These are phyloP conservation scores for Zelonia costaricensis DNA, from an alignment of 208 protist genomes.

Conservation along the genomic window DNA sequence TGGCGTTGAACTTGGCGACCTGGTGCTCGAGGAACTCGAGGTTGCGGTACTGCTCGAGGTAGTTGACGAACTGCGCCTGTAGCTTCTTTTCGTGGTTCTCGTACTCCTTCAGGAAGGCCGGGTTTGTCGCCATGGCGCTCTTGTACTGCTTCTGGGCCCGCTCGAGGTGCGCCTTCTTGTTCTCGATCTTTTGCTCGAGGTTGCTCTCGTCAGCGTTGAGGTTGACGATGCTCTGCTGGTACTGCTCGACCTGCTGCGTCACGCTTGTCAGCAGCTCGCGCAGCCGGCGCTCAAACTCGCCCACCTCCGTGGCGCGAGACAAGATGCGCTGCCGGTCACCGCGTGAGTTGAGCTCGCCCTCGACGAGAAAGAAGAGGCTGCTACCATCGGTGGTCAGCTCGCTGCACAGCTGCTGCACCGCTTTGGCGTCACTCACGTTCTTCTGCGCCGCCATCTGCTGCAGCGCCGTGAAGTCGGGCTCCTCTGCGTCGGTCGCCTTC, in stretches of 20 bases:
- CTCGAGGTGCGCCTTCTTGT: constrained; percentile 94
- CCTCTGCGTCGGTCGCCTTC: constrained; percentile 71
- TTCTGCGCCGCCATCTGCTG: constrained; percentile 89
- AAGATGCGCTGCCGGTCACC: constrained; percentile 80
- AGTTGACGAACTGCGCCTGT: constrained; percentile 91
- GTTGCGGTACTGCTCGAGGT: constrained; percentile 95
- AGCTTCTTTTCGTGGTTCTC: constrained; percentile 92
- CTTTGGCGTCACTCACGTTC: constrained; percentile 82
- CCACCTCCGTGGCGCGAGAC: constrained; percentile 85
- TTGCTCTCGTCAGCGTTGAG: constrained; percentile 91
- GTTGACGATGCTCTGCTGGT: constrained; percentile 84
- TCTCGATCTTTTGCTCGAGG: constrained; percentile 95
- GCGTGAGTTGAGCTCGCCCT: constrained; percentile 72
- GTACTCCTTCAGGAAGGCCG: constrained; percentile 94
- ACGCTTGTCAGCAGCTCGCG: constrained; percentile 74
- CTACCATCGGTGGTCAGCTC: constrained; percentile 90
- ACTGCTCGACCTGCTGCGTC: constrained; percentile 78
- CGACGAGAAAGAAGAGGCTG: constrained; percentile 88
- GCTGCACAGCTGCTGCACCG: constrained; percentile 87
- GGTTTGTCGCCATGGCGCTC: constrained; percentile 89
- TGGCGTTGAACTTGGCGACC: constrained; percentile 86
- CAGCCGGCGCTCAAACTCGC: constrained; percentile 91
- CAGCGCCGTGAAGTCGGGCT: constrained; percentile 70
- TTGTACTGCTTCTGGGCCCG: constrained; percentile 91
- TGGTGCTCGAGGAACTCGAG: constrained; percentile 94